Base-by-base conservation (phyloP, 352 stramenopile genomes). In the Phytophthora pinifolia region DNA sequence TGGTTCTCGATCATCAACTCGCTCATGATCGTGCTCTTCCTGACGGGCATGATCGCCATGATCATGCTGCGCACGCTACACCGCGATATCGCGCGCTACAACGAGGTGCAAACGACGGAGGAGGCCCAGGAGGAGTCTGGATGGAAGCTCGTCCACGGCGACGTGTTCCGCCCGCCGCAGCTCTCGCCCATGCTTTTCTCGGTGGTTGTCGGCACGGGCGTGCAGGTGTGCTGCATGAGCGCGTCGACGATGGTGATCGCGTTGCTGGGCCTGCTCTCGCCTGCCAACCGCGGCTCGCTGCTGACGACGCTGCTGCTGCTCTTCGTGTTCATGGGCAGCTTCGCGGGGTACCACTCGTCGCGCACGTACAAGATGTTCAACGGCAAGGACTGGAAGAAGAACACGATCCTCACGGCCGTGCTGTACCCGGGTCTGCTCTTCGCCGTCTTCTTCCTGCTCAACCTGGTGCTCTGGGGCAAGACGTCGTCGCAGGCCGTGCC, bases 1-100 rank as follows among this genome's bases (percentile, higher is more conserved):
- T 99, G 97, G 80, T 99, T 99, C 79, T 97, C 94, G 55, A 99
- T 99, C 74, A 96, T 99, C 60, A 99, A 99, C 80, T 99, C 93
- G 46, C 87, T 99, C 49, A 99, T 99, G 95, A 99, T 99, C 67
- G 97, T 99, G 36, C 75, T 99, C 7, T 99, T 99, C 79, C 84
- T 99, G 41, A 99, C 96, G 6, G 96, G 96, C 54, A 98, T 99
- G 64, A 98, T 99, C 38, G 97, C 94, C 22, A 99, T 99, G 79
- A 99, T 99, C 75, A 98, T 99, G 92, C 79, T 99, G 46, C 93
- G 97, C 38, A 99, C 97, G 31, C 86, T 99, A n/a, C 91, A 98
- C 58, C 96, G 94, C 54, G 97, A 99, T 79, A 99, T 99, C 62
- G 80, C 85, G 46, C 82, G 85, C 33, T 99, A 99, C 78, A 99